Evolutionary conservation across 108 stramenopile genomes (phyloP).

Genomic region (Nannochloropsis oceanica): DNA sequence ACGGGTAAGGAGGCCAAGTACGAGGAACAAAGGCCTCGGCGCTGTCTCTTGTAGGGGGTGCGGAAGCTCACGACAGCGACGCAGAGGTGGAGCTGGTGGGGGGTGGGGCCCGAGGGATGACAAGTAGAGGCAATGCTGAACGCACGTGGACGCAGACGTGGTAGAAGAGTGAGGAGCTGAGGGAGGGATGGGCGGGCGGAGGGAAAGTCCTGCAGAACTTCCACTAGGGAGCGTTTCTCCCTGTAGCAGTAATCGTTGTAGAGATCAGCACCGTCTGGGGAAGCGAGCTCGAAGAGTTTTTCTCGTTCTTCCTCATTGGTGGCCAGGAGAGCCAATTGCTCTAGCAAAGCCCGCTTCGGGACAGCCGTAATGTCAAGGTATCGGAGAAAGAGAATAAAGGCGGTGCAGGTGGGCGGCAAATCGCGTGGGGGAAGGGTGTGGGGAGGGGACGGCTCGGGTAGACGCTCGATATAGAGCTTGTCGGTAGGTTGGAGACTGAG

Average conservation of each 20-base stretch:
- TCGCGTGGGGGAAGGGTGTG: not conserved
- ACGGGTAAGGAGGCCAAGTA: slow-evolving; percentile 14
- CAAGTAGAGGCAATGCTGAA: slow-evolving; percentile 37
- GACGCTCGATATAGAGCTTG: not conserved
- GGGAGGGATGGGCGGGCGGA: slow-evolving; percentile 11
- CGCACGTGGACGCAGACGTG: slow-evolving; percentile 33
- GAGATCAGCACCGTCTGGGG: slow-evolving; percentile 34
- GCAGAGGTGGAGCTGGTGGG: slow-evolving; percentile 21
- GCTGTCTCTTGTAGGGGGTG: slow-evolving; percentile 24
- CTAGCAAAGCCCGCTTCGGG: slow-evolving; percentile 35
- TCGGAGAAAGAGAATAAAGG: slow-evolving; percentile 12
- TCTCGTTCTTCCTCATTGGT: slow-evolving; percentile 23
- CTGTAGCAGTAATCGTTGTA: slow-evolving; percentile 34
- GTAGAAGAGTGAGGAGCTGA: slow-evolving; percentile 24
- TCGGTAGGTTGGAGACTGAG: not conserved
- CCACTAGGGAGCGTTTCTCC: slow-evolving; percentile 27
- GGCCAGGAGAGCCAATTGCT: slow-evolving; percentile 24
- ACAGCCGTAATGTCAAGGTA: slow-evolving; percentile 31
- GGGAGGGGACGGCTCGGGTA: not conserved
- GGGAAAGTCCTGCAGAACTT: slow-evolving; percentile 34
- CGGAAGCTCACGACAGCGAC: slow-evolving; percentile 32
- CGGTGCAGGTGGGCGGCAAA: slow-evolving; percentile 6
- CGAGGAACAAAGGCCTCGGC: slow-evolving; percentile 18
- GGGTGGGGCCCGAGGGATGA: slow-evolving; percentile 2
- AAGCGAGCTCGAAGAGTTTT: slow-evolving; percentile 37